phyloP scores from a whole-genome alignment of 176 grass and related monocot species.

The Aegilops umbellulata region DNA sequence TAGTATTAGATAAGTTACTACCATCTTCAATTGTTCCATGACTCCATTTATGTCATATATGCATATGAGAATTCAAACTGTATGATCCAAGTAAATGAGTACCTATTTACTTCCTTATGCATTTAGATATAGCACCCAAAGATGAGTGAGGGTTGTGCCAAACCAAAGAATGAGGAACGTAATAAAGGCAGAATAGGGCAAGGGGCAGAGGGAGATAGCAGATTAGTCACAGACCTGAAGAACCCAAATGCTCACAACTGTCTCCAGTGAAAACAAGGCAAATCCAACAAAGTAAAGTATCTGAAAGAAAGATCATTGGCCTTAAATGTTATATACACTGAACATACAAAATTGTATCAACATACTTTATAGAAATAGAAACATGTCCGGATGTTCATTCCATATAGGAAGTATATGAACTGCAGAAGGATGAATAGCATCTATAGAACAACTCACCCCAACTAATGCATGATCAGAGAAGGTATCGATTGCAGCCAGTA shows the following conservation, averaged over 20 bases:
- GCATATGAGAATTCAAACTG: neutral
- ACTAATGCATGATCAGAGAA: conserved; percentile 72
- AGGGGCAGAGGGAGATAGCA: neutral
- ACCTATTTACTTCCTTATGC: neutral
- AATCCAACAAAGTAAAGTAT: conserved; percentile 87
- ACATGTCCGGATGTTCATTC: neutral
- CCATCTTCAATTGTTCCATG: neutral
- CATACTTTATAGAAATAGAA: neutral
- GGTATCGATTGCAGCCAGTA: conserved; percentile 86
- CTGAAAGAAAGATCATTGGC: conserved; percentile 39
- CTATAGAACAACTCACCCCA: conserved; percentile 55
- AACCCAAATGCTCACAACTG: conserved; percentile 81
- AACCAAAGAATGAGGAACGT: neutral
- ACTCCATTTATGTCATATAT: conserved; percentile 4
- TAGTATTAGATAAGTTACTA: neutral
- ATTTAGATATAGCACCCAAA: neutral
- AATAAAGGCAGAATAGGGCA: neutral
- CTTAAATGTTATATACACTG: conserved; percentile 2
- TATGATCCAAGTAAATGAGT: neutral
- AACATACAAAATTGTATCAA: neutral
- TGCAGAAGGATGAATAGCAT: neutral
- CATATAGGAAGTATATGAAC: neutral
- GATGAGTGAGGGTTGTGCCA: neutral
- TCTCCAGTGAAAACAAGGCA: conserved; percentile 90
- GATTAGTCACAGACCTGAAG: conserved; percentile 66